Base-by-base conservation (phyloP, 108 stramenopile species). In the Cyclotella choctawhatcheeana region DNA sequence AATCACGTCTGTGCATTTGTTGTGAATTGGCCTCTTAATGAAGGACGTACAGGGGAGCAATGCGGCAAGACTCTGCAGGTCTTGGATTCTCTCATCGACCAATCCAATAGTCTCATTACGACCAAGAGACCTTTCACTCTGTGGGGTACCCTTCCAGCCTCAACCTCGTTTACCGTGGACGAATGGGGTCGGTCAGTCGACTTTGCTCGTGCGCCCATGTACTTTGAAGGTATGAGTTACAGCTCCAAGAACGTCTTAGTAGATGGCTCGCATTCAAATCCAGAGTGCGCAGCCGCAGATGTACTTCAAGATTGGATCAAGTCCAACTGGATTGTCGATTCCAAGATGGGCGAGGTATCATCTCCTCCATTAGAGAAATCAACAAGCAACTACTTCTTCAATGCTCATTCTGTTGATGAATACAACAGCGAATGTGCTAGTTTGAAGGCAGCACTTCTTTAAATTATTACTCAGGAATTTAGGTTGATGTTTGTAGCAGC, bases 251-350 rank as follows among this genome's bases (percentile, higher is more conserved):
- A 32, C 29, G 43, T 63, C 67, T 62, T 63, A 0, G 51, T 16
- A 31, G 40, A 67, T 20, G 66, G 60, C 14, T 44, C 21, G 34
- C 34, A 65, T 3, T 50, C 44, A 32, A 31, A 63, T 24, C 47
- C 69, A 30, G 66, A 70, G 10, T 20, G 44, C 16, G 71, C 67
- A 32, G 78, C 78, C 17, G 71, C 71, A 14, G 44, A 62, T 33
- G 67, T 72, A 18, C 78, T 79, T 20, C 55, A 72, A 30, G 78
- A 79, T 59, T 79, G 78, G 78, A 67, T 79, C 58, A 72, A 72
- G 33, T 61, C 58, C 29, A 58, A 79, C 60, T 79, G 78, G 78
- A 43, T 67, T 50, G 60, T 79, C n/a, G 78, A 79, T 47, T 40
- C 26, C 51, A 79, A 72, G 34, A 51, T 72, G 37, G 78, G 78